Conservation (phyloP, 2,329 filamentous ascomycete genomes). For the Byssothecium circinans region DNA sequence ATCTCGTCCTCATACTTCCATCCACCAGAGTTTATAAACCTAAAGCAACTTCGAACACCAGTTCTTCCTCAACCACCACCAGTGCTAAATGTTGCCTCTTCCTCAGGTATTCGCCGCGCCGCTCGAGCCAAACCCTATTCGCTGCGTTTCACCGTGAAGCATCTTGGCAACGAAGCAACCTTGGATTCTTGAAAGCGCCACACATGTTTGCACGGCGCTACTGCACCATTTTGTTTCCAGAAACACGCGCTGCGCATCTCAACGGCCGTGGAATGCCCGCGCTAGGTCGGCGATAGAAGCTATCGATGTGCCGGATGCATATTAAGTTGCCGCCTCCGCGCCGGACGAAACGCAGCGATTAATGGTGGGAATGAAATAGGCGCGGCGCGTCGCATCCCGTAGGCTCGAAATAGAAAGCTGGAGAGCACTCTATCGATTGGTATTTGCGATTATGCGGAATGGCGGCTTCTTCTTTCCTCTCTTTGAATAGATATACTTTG, state of each 20-base stretch:
- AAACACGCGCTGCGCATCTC: constrained; percentile 19
- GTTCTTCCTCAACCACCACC: neutral
- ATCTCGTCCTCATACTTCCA: constrained; percentile 6
- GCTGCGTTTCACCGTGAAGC: constrained; percentile 10
- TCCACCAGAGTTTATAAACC: too few relatives aligned
- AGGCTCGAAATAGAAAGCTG: neutral
- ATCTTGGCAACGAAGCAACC: too few relatives aligned
- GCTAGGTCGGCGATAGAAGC: neutral
- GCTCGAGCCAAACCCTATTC: too few relatives aligned
- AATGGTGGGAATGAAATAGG: neutral
- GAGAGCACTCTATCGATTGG: neutral
- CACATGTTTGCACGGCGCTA: constrained; percentile 9
- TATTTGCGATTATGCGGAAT: neutral
- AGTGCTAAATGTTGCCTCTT: too few relatives aligned
- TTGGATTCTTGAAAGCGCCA: constrained; percentile 1
- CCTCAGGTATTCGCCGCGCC: too few relatives aligned
- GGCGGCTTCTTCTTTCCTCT: neutral
- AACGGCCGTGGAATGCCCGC: constrained; percentile 4
- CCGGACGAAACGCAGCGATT: too few relatives aligned
- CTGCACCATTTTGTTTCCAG: constrained; percentile 9
- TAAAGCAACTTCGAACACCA: too few relatives aligned
- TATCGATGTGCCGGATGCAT: constrained; percentile 25
- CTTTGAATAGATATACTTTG: neutral
- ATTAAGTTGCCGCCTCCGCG: constrained; percentile 1
- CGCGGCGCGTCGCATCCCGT: neutral